A percentile compares a stretch with the other conserved stretches of the same genome.
Conservation (phyloP, 495 filamentous ascomycete genomes). For the Cryomyces minteri region DNA sequence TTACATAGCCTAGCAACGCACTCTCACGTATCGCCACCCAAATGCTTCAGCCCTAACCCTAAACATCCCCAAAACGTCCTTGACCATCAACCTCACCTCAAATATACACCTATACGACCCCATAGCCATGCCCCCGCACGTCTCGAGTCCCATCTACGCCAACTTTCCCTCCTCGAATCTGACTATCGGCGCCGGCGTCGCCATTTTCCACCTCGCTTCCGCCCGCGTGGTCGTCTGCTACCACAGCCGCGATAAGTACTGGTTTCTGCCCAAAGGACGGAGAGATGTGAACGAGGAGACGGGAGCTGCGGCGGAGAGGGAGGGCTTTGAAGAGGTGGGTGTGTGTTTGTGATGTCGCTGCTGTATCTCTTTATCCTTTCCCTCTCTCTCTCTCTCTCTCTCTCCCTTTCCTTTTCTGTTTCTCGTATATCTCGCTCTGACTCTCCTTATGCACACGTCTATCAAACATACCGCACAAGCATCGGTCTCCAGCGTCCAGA, state of each 20-base stretch:
- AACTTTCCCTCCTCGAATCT: constrained; percentile 10
- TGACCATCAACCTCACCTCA: too few species aligned
- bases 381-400: neutral
- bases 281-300: constrained; percentile 24
- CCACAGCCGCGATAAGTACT: constrained; percentile 21
- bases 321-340: constrained; percentile 29
- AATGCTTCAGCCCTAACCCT: too few species aligned
- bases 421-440: neutral
- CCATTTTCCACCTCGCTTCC: constrained; percentile 28
- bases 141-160: constrained; percentile 6
- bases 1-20: too few species aligned
- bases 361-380: neutral
- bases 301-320: constrained; percentile 21
- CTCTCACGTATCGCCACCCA: too few species aligned
- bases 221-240: constrained; percentile 26
- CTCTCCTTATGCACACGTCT: neutral
- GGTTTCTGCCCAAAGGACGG: constrained; percentile 29
- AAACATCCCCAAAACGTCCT: too few species aligned
- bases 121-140: too few species aligned
- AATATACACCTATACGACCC: too few species aligned
- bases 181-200: constrained; percentile 23
- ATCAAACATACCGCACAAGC: neutral
- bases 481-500: too few species aligned
- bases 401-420: neutral
- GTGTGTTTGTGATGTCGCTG: neutral